phyloP scores from a whole-genome alignment of 192 early-diverging fungal genomes.

The Geranomyces variabilis region DNA sequence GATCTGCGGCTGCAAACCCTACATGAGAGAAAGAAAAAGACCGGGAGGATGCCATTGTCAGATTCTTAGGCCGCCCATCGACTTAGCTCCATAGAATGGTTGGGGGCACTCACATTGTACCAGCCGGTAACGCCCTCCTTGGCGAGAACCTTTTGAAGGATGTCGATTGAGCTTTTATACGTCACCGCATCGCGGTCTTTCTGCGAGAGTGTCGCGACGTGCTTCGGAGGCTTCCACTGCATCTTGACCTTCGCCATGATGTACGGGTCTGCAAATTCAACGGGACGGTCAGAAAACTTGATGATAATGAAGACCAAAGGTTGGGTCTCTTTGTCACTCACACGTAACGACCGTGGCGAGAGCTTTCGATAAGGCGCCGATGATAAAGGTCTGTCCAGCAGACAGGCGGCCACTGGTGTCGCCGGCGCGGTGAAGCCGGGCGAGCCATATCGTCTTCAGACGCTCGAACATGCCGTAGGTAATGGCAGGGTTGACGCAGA shows the following conservation, averaged over 20 bases:
- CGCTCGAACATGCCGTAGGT: slow-evolving; percentile 95
- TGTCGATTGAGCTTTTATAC: slow-evolving; percentile 84
- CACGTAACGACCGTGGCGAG: slow-evolving; percentile 73
- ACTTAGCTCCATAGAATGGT: too few species aligned
- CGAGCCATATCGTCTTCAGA: slow-evolving; percentile 51
- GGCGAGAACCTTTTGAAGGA: slow-evolving; percentile 77
- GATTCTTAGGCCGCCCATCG: too few species aligned
- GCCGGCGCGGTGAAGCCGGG: slow-evolving; percentile 8
- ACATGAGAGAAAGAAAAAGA: slow-evolving; percentile 3
- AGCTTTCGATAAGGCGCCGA: slow-evolving; percentile 93
- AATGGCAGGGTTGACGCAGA: slow-evolving; percentile 95
- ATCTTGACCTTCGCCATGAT: slow-evolving; percentile 99
- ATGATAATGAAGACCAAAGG: slow-evolving; percentile 24
- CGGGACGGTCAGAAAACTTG: neutral
- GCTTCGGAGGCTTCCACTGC: slow-evolving; percentile 66
- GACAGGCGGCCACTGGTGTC: slow-evolving; percentile 50
- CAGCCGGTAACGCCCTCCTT: slow-evolving; percentile 85
- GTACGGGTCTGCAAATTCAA: slow-evolving; percentile 78
- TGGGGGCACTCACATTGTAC: slow-evolving; percentile 78
- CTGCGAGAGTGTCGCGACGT: slow-evolving; percentile 50
- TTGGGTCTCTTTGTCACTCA: slow-evolving; percentile 3
- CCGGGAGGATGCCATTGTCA: neutral
- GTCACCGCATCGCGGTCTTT: slow-evolving; percentile 52
- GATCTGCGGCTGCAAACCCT: slow-evolving; percentile 98
- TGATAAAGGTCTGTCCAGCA: slow-evolving; percentile 84